Conservation (phyloP, 2,329 filamentous ascomycete species). For the Pseudogymnoascus sp. region DNA sequence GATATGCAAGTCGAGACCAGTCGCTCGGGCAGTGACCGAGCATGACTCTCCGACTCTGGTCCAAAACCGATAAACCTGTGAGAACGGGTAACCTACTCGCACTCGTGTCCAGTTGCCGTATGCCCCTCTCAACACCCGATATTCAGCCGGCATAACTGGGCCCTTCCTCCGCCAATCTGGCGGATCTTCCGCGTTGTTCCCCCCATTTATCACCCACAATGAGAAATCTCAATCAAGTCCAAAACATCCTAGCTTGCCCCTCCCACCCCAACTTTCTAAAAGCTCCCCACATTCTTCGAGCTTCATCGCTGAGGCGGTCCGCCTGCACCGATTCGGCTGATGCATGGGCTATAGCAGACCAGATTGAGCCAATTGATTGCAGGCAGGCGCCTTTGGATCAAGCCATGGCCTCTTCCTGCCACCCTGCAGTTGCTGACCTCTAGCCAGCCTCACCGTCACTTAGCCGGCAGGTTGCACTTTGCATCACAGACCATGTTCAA, state of each 20-base stretch:
- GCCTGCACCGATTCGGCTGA: slow-evolving; percentile 8
- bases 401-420: background rate
- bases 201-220: background rate
- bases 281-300: background rate
- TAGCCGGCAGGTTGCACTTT: slow-evolving; percentile 5
- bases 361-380: slow-evolving; percentile 8
- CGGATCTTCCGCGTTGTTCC: background rate
- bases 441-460: slow-evolving; percentile 6
- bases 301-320: slow-evolving; percentile 6
- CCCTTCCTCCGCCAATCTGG: background rate
- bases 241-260: slow-evolving; percentile 4
- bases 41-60: background rate
- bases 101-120: background rate
- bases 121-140: background rate
- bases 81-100: background rate
- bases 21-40: background rate
- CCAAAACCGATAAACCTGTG: background rate
- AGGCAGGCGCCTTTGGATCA: background rate
- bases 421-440: slow-evolving; percentile 4
- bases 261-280: background rate
- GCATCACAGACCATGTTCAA: slow-evolving; percentile 6
- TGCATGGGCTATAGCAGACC: background rate
- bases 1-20: background rate
- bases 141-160: background rate
- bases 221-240: slow-evolving; percentile 8